Evolutionary conservation across 1,284 basidiomycete genomes (phyloP), one percentile per base, ranked within the genome.

Genomic region (Ceratobasidium sp.): DNA sequence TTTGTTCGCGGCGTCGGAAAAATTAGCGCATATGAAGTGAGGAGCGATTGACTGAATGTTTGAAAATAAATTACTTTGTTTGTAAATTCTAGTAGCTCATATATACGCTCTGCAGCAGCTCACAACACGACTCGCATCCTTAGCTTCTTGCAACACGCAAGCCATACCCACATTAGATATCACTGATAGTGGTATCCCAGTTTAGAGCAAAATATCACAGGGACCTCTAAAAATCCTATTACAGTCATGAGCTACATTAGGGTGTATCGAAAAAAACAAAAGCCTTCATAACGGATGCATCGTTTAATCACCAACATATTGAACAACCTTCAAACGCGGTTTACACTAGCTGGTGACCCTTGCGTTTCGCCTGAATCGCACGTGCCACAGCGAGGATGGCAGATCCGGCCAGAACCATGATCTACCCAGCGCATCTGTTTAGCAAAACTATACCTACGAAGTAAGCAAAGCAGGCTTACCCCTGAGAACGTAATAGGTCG

Each of bases 401-500:
- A 42, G 62, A 57, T 26, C 74, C 74, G 2, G 38, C 50, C 54
- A 67, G 13, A 23, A 76, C 64, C 4, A 76, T 40, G 20, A 76
- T 38, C 74, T 76, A 28, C 9, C 42, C 23, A 38, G 12, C 12
- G 26, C 6, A 9, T 5, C 13, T 10, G 42, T 17, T 75, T 44
- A 75, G 50, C 17, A 75, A 17, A 17, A 13, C 17, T 33, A n/a
- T n/a, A n/a, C n/a, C n/a, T n/a, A n/a, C n/a, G n/a, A n/a, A n/a
- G n/a, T n/a, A n/a, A n/a, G n/a, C n/a, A n/a, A n/a, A n/a, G n/a
- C n/a, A 9, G 26, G 59, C 78, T 57, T 65, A 78, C 78, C 54
- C 66, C 78, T n/a, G 65, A 40, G 52, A 78, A 78, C 5, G 48
- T 57, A 13, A 78, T 76, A 7, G 70, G 73, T 33, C 42, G 62